A percentile compares a stretch with the other conserved stretches of the same genome.
These are phyloP conservation scores for Mycena rosella DNA, from an alignment of 768 basidiomycete species.

Conservation along the genomic window DNA sequence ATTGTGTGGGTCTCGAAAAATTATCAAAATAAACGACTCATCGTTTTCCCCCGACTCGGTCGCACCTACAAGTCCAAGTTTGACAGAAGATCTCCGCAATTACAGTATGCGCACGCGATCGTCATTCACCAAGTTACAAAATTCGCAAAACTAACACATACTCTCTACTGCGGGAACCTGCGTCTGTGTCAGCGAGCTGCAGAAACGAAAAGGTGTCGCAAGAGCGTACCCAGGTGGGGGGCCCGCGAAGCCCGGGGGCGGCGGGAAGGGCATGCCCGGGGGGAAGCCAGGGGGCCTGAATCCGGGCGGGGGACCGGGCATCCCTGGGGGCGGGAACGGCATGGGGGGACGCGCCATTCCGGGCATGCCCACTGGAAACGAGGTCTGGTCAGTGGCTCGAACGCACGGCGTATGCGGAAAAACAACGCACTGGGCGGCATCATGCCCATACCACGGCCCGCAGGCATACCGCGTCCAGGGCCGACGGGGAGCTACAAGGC, in stretches of 20 bases:
- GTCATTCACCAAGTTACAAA: conserved; percentile 30
- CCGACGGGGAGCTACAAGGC: conserved; percentile 79
- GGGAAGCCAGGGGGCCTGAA: conserved; percentile 90
- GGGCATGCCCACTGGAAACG: conserved; percentile 66
- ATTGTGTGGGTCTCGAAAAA: too few relatives aligned
- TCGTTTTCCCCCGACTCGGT: too few relatives aligned
- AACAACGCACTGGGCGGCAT: conserved; percentile 80
- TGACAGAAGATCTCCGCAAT: background rate
- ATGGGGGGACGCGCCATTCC: conserved; percentile 77
- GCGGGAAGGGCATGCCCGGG: conserved; percentile 82
- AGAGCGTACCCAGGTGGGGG: conserved; percentile 85
- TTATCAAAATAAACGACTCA: too few relatives aligned
- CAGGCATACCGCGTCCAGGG: conserved; percentile 95
- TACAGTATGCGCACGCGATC: background rate
- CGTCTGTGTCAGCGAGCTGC: background rate
- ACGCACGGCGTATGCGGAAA: conserved; percentile 12
- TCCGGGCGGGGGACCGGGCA: conserved; percentile 89
- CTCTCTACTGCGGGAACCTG: conserved; percentile 61
- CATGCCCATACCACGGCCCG: conserved; percentile 97
- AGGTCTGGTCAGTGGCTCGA: conserved; percentile 35
- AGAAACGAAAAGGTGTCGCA: conserved; percentile 15
- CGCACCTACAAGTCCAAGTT: too few relatives aligned
- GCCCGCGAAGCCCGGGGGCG: conserved; percentile 84
- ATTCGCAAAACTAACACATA: conserved; percentile 26
- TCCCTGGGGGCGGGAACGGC: conserved; percentile 77